phyloP scores from a whole-genome alignment of 768 basidiomycete species.

The Leccinellum albellum region DNA sequence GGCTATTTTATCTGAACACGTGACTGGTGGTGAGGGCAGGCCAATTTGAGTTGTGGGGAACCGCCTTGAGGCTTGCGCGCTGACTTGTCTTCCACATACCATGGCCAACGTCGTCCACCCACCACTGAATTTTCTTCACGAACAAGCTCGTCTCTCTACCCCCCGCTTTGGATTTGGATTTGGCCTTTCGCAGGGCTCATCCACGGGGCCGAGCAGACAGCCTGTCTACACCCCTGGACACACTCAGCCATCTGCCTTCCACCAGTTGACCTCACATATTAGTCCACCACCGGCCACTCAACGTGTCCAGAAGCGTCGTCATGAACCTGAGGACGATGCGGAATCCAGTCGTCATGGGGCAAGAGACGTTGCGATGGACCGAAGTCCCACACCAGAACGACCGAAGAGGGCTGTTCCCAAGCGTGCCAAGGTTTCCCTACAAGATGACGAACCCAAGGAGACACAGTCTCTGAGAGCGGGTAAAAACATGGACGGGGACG shows the following conservation, averaged over 20 bases:
- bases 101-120: slow-evolving; percentile 75
- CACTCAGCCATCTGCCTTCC: slow-evolving; percentile 45
- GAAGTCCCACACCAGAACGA: slow-evolving; percentile 80
- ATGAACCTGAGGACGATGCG: slow-evolving; percentile 66
- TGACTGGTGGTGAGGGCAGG: slow-evolving; percentile 36
- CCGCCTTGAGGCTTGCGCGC: slow-evolving; percentile 10
- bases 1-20: slow-evolving; percentile 27
- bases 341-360: slow-evolving; percentile 34
- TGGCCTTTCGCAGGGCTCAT: slow-evolving; percentile 46
- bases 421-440: slow-evolving; percentile 39
- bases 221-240: slow-evolving; percentile 38
- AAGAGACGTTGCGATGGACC: slow-evolving; percentile 75
- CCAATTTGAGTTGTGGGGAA: background rate
- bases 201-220: slow-evolving; percentile 47
- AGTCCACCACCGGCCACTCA: slow-evolving; percentile 37
- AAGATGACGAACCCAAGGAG: slow-evolving; percentile 35
- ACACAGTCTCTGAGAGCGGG: slow-evolving; percentile 46
- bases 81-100: slow-evolving; percentile 25
- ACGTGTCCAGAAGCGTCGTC: slow-evolving; percentile 60
- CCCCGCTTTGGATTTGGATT: slow-evolving; percentile 75
- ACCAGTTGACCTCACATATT: slow-evolving; percentile 51
- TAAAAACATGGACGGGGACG: slow-evolving; percentile 39
- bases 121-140: slow-evolving; percentile 60
- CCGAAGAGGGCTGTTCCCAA: slow-evolving; percentile 68
- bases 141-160: slow-evolving; percentile 55